These are phyloP conservation scores for Firmiana major DNA, from an alignment of 345 rosid genomes.

Conservation along the genomic window DNA sequence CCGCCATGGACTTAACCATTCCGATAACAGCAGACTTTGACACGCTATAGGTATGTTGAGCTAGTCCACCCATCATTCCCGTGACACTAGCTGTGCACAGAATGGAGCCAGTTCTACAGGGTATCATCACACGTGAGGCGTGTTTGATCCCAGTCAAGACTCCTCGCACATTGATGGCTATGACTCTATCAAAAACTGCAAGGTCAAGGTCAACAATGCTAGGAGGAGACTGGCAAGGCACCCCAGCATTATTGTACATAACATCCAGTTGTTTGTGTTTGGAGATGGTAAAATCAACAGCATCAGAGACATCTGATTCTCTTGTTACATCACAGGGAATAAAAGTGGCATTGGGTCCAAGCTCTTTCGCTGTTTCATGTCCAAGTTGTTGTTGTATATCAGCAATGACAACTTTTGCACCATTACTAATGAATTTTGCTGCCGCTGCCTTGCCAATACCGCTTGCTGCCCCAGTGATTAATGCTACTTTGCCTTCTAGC, in stretches of 20 bases:
- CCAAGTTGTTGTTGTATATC: conserved; percentile 62
- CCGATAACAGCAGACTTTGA: conserved; percentile 43
- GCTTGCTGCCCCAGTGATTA: conserved; percentile 87
- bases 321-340: conserved; percentile 61
- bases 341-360: conserved; percentile 60
- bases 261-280: conserved; percentile 51
- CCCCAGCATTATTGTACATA: conserved; percentile 86
- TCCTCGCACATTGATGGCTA: conserved; percentile 68
- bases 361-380: conserved; percentile 44
- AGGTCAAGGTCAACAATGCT: conserved; percentile 72
- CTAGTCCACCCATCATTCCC: conserved; percentile 60
- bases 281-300: conserved; percentile 60
- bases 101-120: conserved; percentile 50
- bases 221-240: conserved; percentile 54
- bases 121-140: conserved; percentile 82
- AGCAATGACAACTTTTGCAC: conserved; percentile 80
- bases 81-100: conserved; percentile 73
- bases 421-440: conserved; percentile 53
- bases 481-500: conserved; percentile 79
- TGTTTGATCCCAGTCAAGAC: conserved; percentile 73
- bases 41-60: conserved; percentile 67
- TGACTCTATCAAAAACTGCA: conserved; percentile 52
- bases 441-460: conserved; percentile 88
- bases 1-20: conserved; percentile 55
- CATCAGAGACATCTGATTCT: conserved; percentile 65